Evolutionary conservation across 164 flowering plant genomes (phyloP), one percentile per base, ranked within the genome.

Genomic region (Taxillus chinensis): DNA sequence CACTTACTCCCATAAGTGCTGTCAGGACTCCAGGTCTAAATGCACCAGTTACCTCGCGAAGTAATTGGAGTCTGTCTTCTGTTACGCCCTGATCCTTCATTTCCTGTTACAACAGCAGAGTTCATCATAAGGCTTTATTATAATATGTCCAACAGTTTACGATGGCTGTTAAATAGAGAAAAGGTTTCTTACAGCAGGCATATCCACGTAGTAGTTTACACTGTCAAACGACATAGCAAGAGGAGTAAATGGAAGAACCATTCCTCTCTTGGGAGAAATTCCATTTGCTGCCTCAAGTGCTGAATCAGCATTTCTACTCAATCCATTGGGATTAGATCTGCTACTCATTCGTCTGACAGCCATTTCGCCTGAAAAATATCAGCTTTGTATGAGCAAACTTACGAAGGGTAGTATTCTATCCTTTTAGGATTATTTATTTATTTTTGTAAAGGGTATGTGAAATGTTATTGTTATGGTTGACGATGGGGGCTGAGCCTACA

Each of bases 201-300:
- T 90, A 72, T 88, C 96, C n/a, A 92, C 97, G 58, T 63, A 88
- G 78, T 90, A 92, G 57, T 83, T 83, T 40, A 90, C 82, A 57
- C 48, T 71, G 52, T 92, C 93, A 54, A 90, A 92, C 50, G 90
- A 80, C 97, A 92, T 85, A 43, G 89, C 77, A 5, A 90, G 85
- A 8, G 92, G 92, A 61, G 79, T 78, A 66, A 90, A 92, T 10
- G 98, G 98, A 45, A 92, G 82, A 64, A 90, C 85, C 98, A 92
- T 92, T 70, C 98, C 96, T 83, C 80, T 83, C 78, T 83, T 85
- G 8, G 93, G 80, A 60, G 84, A 81, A 59, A 85, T 81, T 8
- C 84, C 95, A 27, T 65, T 69, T 3, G 83, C 82, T 7, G 71
- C 69, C 45, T 79, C 90, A 11, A 81, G 74, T 58, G 67, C 15